Evolutionary conservation across 139 green algal species (phyloP), one percentile per base, ranked within the genome.

Genomic region (Parachlorella kessleri): DNA sequence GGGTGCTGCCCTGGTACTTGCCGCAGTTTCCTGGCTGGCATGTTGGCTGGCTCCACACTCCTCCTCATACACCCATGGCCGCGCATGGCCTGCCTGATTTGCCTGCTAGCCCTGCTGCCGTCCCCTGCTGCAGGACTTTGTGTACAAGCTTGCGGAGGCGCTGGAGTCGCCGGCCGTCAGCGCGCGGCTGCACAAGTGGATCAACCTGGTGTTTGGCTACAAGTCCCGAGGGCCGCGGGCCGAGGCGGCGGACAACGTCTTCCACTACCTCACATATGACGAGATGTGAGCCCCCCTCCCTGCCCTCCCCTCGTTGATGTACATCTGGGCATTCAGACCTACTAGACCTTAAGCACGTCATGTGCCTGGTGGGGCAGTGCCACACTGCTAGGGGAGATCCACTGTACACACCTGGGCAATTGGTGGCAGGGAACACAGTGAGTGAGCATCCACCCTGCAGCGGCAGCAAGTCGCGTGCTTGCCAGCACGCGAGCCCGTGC

Each of bases 261-360:
- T 95, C 65, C 88, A 94, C 68, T 89, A 83, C 32, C 81, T 95
- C 24, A 96, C 92, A 1, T 94, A 96, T 77, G 92, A 94, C 37
- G 85, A 85, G n/a, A 76, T 78, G 82, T 82, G 39, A 39, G 76
- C 63, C 24, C n/a, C n/a, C n/a, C n/a, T n/a, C n/a, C n/a, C n/a
- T n/a, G n/a, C n/a, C n/a, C n/a, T n/a, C n/a, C n/a, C n/a, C n/a
- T 28, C 0, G 37, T 66, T 6, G 67, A 41, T 14, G 66, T 14
- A 72, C 38, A 37, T 41, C 38, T 21, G 21, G 14, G 66, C 37
- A 37, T 72, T 59, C 67, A 55, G 21, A 71, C 26, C 24, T 53
- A 76, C 3, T 70, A 76, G 30, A 63, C 67, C 70, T n/a, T n/a
- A n/a, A 65, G n/a, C n/a, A n/a, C n/a, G n/a, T n/a, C 70, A 38